phyloP scores from a whole-genome alignment of 768 basidiomycete species.

The Leccinellum luteum region DNA sequence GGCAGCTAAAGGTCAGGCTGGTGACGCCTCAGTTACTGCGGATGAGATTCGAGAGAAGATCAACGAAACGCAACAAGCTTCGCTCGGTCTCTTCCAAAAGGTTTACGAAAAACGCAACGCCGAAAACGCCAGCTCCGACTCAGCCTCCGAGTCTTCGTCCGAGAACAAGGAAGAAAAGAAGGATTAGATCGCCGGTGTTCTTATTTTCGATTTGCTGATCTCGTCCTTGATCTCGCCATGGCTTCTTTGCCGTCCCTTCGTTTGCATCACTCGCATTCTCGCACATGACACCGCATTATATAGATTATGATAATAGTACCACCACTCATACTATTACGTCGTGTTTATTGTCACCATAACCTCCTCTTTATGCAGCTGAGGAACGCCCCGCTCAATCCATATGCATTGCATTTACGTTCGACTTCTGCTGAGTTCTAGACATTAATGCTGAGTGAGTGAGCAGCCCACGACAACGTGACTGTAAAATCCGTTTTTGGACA shows the following conservation, averaged over 20 bases:
- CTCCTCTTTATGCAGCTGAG: slow-evolving; percentile 14
- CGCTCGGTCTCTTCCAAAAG: slow-evolving; percentile 97
- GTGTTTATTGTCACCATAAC: slow-evolving; percentile 13
- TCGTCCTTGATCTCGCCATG: slow-evolving; percentile 12
- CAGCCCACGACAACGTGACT: too few species aligned
- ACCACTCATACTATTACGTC: slow-evolving; percentile 24
- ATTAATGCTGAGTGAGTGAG: too few species aligned
- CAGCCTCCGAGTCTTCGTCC: slow-evolving; percentile 23
- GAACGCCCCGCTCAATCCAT: slow-evolving; percentile 27
- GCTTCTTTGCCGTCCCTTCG: slow-evolving; percentile 22
- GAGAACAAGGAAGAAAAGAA: slow-evolving; percentile 75
- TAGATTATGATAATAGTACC: slow-evolving; percentile 32
- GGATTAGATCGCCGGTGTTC: slow-evolving; percentile 47
- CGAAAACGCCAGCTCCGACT: slow-evolving; percentile 46
- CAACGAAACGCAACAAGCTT: slow-evolving; percentile 90
- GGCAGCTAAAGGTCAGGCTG: slow-evolving; percentile 84
- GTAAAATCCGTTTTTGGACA: too few species aligned
- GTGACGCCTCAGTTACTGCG: slow-evolving; percentile 76
- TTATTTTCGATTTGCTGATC: background rate
- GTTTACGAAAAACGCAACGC: slow-evolving; percentile 90
- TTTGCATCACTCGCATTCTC: slow-evolving; percentile 17
- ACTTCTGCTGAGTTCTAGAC: too few species aligned
- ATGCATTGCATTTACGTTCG: background rate
- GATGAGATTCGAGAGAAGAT: slow-evolving; percentile 92
- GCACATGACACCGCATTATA: slow-evolving; percentile 18